Percentiles rank a stretch among this genome's conserved stretches.
Evolutionary conservation across 805 yeast species (phyloP).

Genomic region (Saccharomyces kudriavzevii): DNA sequence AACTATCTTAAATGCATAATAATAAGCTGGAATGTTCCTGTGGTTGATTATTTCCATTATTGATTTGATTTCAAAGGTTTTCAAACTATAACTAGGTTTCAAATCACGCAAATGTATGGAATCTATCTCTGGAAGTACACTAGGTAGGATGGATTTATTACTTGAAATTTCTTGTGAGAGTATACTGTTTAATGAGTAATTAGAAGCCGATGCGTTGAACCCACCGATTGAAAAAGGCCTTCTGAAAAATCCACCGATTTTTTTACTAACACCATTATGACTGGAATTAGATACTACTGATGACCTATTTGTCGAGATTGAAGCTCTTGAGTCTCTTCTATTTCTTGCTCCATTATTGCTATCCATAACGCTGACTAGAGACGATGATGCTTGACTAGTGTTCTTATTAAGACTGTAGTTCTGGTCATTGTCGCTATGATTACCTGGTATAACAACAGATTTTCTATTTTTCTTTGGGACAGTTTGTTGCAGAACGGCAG

Average conservation of each 20-base stretch:
- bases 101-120: slow-evolving; percentile 33
- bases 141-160: slow-evolving; percentile 32
- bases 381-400: slow-evolving; percentile 3
- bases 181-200: slow-evolving; percentile 19
- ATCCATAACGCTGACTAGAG: neutral
- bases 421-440: slow-evolving; percentile 7
- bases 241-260: slow-evolving; percentile 53
- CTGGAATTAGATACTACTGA: slow-evolving; percentile 15
- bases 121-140: slow-evolving; percentile 52
- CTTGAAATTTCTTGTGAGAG: slow-evolving; percentile 31
- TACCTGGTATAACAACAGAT: slow-evolving; percentile 10
- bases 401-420: neutral
- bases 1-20: slow-evolving; percentile 34
- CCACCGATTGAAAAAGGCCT: slow-evolving; percentile 55
- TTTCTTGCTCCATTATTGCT: slow-evolving; percentile 11
- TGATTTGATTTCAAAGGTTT: slow-evolving; percentile 38
- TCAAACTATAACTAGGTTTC: slow-evolving; percentile 43
- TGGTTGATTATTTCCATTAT: slow-evolving; percentile 33
- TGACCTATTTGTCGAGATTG: slow-evolving; percentile 11
- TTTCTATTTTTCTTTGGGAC: slow-evolving; percentile 14
- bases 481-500: slow-evolving; percentile 27
- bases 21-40: slow-evolving; percentile 15
- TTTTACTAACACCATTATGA: slow-evolving; percentile 31
- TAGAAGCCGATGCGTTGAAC: slow-evolving; percentile 26
- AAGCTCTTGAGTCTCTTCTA: slow-evolving; percentile 22